Base-by-base conservation (phyloP, 1,139 yeast species). In the Kodamaea plutei region DNA sequence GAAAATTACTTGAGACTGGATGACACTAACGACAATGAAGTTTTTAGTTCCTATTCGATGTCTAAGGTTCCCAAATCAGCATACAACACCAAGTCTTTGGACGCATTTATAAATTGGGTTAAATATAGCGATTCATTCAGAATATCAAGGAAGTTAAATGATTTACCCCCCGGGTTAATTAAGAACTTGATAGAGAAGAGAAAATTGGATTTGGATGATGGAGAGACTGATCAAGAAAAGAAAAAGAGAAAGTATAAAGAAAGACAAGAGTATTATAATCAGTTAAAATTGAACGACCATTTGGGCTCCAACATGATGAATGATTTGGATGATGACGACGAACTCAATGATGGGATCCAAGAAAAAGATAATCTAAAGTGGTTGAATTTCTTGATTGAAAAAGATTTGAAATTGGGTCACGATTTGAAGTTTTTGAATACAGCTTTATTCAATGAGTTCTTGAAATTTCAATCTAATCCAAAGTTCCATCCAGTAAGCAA, bases 361-460 rank as follows among this genome's bases (percentile, higher is more conserved):
- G 45, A 41, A 4, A 47, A 45, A 10, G 65, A 58, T 28, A 52
- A 55, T 34, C 45, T 66, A 21, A 41, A 46, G 29, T 68, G 74
- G 74, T 49, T 67, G 27, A 58, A 59, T 33, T 68, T 63, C 39
- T 47, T 67, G 39, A 56, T 64, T 8, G 74, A 68, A 37, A 68
- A 68, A 35, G 73, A 68, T 39, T 46, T 62, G 31, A 63, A 63
- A 38, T 52, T 67, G 36, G 72, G 72, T 6, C 68, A 65, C 33
- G 64, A 61, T 40, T 45, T 59, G 39, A 64, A 64, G 38, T 66
- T 58, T 37, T 43, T 56, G 30, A 55, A 57, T 34, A 60, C 70
- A 4, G 46, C 55, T 13, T 48, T 66, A 14, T 52, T 50, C 12
- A 43, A 50, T 6, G 61, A 58, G 29, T 52, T 56, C 33, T 33